Base-by-base conservation (phyloP, 2,329 filamentous ascomycete genomes). In the Tolypocladium endophyticum region DNA sequence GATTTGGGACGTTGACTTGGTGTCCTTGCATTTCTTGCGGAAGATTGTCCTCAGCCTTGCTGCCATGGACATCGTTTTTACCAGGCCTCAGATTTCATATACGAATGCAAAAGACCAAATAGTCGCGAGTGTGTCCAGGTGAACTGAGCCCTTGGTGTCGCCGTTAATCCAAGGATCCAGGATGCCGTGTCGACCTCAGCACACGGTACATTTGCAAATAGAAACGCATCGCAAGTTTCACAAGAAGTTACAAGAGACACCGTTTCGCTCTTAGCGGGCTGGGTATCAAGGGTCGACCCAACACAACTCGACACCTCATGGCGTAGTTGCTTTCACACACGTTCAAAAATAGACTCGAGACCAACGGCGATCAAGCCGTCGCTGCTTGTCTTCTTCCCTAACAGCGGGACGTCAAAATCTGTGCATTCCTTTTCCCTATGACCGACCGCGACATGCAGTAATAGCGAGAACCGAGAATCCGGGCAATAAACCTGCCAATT, bases 391-490 rank as follows among this genome's bases (percentile, higher is more conserved):
- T 43, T 56, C 38, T 59, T 60, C 52, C 50, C 53, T 47, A 36
- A 60, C 45, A 50, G 61, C 59, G 66, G 67, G 70, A 68, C 68
- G 69, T 72, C 68, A 70, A 67, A 71, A 65, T 70, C 65, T 72
- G 71, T 73, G 71, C 69, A 70, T 75, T 72, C 71, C 71, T 73
- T 78, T 78, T 77, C 76, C 76, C 73, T 76, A 73, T 74, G 73
- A 74, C 76, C 71, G 68, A 73, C 70, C 77, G 72, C 76, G 74
- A 75, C 71, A 77, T 78, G 76, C 71, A 77, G 72, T 70, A 71
- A 70, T 67, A 68, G 71, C 69, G 67, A 72, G 69, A 73, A 72
- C 71, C 67, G 67, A 73, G 69, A 73, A 70, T 69, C 70, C 68
- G 67, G 69, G 69, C 56, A 61, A 59, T 67, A 69, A 70, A 58